Evolutionary conservation across 192 early-diverging fungal genomes (phyloP), one percentile per base, ranked within the genome.

Genomic region (Phlyctochytrium planicorne): DNA sequence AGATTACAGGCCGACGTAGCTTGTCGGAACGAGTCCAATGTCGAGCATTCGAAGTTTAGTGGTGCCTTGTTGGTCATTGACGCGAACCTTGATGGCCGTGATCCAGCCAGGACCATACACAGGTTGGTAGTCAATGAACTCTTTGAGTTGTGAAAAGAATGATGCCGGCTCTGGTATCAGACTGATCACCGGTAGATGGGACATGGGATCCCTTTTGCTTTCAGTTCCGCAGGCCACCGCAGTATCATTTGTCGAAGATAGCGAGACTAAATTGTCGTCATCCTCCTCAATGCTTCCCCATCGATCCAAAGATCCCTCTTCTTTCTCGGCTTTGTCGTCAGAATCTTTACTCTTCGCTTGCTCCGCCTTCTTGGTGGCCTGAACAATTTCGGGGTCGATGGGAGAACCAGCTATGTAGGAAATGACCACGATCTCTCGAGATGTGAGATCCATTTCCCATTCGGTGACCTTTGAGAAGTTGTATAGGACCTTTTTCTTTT

Each of bases 71-170:
- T 25, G 20, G 27, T 57, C 55, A 12, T 57, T 57, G 14, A 29
- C 55, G 6, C 55, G 16, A 6, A 57, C 55, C 27, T 57, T 57
- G 55, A 57, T 25, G 6, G 55, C 55, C 55, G 55, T 57, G 6
- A 57, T 27, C 55, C 55, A 57, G 25, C 55, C 55, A 12, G 55
- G 10, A 10, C 55, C 55, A 57, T 57, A 57, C 10, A 57, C 55
- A 25, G 55, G 55, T 25, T 57, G 55, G 27, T 57, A 57, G 27
- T 57, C 55, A 25, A 57, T 57, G 27, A 57, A 57, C 55, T 57
- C 55, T 27, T 57, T 57, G 10, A 57, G 16, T 25, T 57, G 55
- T 25, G 10, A 12, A 29, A 25, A 12, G 27, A 57, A 57, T 10
- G 16, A 14, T 24, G 55, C 6, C 25, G 55, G 55, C 14, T 57